Conservation (phyloP, 2,329 filamentous ascomycete species). For the Penicillium palitans region DNA sequence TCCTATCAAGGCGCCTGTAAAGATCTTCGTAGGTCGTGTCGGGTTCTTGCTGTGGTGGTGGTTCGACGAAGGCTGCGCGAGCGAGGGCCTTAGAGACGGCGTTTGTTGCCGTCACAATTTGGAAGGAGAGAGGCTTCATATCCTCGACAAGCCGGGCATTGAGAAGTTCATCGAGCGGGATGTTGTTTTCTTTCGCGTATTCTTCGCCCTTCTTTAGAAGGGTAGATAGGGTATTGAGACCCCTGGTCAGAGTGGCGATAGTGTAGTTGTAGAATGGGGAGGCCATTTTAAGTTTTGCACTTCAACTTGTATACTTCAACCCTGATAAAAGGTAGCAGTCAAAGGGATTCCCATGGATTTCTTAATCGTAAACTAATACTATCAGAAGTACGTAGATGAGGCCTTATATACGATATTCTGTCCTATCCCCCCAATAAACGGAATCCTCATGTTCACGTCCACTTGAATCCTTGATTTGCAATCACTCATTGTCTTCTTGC, state of each 20-base stretch:
- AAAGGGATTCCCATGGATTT: background rate
- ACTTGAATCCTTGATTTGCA: background rate
- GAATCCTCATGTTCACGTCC: background rate
- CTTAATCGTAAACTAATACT: background rate
- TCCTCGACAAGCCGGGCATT: background rate
- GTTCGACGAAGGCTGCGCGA: background rate
- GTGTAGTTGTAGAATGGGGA: conserved; percentile 2
- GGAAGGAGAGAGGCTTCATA: background rate
- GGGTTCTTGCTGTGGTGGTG: background rate
- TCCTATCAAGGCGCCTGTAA: background rate
- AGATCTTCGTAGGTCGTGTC: background rate
- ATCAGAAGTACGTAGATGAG: no score
- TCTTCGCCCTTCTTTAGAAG: background rate
- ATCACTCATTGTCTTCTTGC: background rate
- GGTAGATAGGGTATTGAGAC: background rate
- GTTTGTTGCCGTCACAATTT: background rate
- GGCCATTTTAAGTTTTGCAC: background rate
- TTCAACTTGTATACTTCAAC: background rate
- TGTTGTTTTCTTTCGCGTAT: background rate
- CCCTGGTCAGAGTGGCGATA: background rate
- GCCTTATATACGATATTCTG: background rate
- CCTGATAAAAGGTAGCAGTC: background rate
- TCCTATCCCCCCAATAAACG: background rate
- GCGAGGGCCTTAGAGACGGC: background rate
- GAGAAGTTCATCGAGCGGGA: background rate